Percentiles rank a stretch among this genome's conserved stretches.
phyloP scores from a whole-genome alignment of 139 green algal species.

The Picochlorum sp. region DNA sequence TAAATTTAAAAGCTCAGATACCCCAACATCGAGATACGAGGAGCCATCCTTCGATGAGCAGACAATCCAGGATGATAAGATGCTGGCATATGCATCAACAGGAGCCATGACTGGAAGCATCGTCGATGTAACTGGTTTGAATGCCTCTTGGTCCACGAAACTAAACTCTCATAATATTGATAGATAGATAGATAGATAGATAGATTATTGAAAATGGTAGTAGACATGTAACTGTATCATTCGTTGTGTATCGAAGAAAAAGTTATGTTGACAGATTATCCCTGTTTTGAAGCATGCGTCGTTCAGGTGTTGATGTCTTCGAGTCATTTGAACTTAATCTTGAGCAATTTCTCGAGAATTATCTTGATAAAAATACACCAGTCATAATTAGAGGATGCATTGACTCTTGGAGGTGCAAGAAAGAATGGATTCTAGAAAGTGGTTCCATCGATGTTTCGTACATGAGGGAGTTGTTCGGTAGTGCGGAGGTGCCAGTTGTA shows the following conservation, averaged over 20 bases:
- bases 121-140: neutral
- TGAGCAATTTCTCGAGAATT: conserved; percentile 10
- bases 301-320: neutral
- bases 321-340: neutral
- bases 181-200: neutral
- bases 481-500: neutral
- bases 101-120: neutral
- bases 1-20: too few relatives aligned
- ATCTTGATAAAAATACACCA: conserved; percentile 12
- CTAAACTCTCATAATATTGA: neutral
- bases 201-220: neutral
- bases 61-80: neutral
- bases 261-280: too few relatives aligned
- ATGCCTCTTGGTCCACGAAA: neutral
- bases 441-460: neutral
- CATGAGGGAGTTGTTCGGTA: neutral
- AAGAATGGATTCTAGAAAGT: neutral
- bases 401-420: conserved; percentile 3
- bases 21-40: too few relatives aligned
- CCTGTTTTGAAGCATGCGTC: neutral
- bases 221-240: too few relatives aligned
- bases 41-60: neutral
- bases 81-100: neutral
- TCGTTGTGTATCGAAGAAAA: too few relatives aligned
- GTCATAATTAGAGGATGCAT: conserved; percentile 9